Conservation (phyloP, 2,329 filamentous ascomycete genomes). For the Xylariales sp. region DNA sequence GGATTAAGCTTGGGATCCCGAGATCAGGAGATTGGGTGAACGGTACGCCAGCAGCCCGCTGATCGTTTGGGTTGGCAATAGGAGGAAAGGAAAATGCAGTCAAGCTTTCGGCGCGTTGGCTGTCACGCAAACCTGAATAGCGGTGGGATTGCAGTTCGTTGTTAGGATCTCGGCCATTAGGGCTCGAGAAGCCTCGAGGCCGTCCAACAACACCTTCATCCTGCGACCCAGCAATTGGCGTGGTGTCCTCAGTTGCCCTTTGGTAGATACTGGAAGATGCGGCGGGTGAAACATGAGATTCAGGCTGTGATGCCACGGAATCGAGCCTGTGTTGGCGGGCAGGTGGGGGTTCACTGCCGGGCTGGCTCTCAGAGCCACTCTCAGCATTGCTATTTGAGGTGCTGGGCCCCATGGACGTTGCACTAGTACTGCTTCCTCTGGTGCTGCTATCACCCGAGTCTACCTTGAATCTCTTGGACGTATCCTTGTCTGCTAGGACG, state of each 20-base stretch:
- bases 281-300: constrained; percentile 38
- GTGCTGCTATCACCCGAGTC: constrained; percentile 30
- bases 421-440: constrained; percentile 35
- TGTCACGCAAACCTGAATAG: constrained; percentile 16
- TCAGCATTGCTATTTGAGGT: constrained; percentile 33
- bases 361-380: constrained; percentile 43
- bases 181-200: constrained; percentile 21
- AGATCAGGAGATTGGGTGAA: constrained; percentile 20
- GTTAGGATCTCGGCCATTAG: constrained; percentile 21
- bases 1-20: constrained; percentile 12
- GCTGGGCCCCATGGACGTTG: constrained; percentile 33
- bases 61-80: constrained; percentile 12
- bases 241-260: constrained; percentile 40
- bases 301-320: constrained; percentile 41
- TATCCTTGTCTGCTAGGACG: constrained; percentile 37
- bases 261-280: constrained; percentile 28
- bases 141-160: constrained; percentile 11
- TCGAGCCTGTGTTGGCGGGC: constrained; percentile 41
- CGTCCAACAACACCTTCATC: constrained; percentile 22
- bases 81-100: constrained; percentile 12
- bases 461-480: constrained; percentile 44
- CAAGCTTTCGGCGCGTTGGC: constrained; percentile 14
- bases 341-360: constrained; percentile 43
- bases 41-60: constrained; percentile 12
- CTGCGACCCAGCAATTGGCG: constrained; percentile 30